Base-by-base conservation (phyloP, 495 filamentous ascomycete genomes). In the Jackrogersella multiformis region DNA sequence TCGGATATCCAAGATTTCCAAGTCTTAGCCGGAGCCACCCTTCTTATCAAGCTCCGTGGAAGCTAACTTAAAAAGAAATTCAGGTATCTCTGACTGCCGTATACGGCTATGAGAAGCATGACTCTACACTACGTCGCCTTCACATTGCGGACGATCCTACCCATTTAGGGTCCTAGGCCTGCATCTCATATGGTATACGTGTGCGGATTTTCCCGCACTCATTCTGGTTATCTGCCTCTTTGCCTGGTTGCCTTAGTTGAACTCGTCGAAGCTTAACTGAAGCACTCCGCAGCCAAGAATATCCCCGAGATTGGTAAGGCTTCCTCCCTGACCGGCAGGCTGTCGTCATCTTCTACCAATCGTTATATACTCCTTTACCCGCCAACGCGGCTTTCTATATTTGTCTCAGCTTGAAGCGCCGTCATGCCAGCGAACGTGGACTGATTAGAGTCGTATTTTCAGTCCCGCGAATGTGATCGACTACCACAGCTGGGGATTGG, bases 391-490 rank as follows among this genome's bases (percentile, higher is more conserved):
- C 38, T 39, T 69, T 69, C 60, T 69, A 60, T 69, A 56, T 56
- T 64, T 69, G 56, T 69, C 49, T 16, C 55, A 44, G 54, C 51
- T 61, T 23, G 41, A 52, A 44, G 23, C 52, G 36, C 48, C 65
- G 35, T 35, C 18, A 52, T 9, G 6, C 35, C 21, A 35, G 42
- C 34, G 34, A 39, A 16, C 51, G 56, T 39, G 48, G 48, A 53
- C 46, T 46, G 67, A 54, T 51, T 23, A 62, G 38, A 53, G 63
- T 70, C 38, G 63, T 56, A 67, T 67, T 51, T 58, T 57, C 56
- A 13, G 7, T 59, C 20, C 68, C 57, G 52, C 63, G 57, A 7
- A 48, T 24, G 5, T 28, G 56, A 55, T 54, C 51, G 21, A 46
- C 46, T 52, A 20, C 39, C 46, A 13, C 62, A 39, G 30, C 42